Base-by-base conservation (phyloP, 192 early-diverging fungal genomes). In the Entomortierella chlamydospora region DNA sequence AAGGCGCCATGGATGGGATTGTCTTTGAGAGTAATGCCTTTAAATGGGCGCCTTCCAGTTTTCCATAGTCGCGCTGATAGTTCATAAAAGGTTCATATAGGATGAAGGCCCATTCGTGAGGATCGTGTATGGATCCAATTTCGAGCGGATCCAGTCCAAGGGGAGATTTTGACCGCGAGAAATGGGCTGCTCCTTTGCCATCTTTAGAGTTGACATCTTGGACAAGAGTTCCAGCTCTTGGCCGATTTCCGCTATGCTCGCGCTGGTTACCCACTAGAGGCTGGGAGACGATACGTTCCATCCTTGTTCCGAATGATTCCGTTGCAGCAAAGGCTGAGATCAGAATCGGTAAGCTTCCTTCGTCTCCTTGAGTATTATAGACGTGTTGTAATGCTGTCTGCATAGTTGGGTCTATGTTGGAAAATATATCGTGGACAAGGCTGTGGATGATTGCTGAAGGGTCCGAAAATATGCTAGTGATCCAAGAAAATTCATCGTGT, bases 31-130 rank as follows among this genome's bases (percentile, higher is more conserved):
- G 69, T 22, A 84, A n/a, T 1, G 69, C 37, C 17, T 70, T 49
- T 11, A 93, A 72, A 63, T 89, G 74, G 9, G 84, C 78, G 1
- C 70, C 70, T 56, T 93, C 92, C 11, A 86, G 73, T 20, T 85
- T 70, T 4, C 76, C 85, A 81, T 90, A 93, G 29, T 87, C 73
- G 58, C 87, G 83, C 51, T 93, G 92, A 61, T 84, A 89, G 0
- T 83, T 52, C 45, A 87, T 71, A 64, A 93, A 94, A 0, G 90
- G 82, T 23, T 94, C 91, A 47, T 90, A 92, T 3, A 93, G 60
- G 6, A 86, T 70, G 31, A 78, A 79, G 0, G 88, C 85, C 92
- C 92, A 94, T 8, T 77, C 80, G 34, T 81, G 76, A 34, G 80
- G 68, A 68, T 85, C 83, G 1, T 70, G 66, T 18, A 66, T 64